A percentile compares a stretch with the other conserved stretches of the same genome.
Conservation (phyloP, 2,329 filamentous ascomycete genomes). For the Emergomyces orientalis region DNA sequence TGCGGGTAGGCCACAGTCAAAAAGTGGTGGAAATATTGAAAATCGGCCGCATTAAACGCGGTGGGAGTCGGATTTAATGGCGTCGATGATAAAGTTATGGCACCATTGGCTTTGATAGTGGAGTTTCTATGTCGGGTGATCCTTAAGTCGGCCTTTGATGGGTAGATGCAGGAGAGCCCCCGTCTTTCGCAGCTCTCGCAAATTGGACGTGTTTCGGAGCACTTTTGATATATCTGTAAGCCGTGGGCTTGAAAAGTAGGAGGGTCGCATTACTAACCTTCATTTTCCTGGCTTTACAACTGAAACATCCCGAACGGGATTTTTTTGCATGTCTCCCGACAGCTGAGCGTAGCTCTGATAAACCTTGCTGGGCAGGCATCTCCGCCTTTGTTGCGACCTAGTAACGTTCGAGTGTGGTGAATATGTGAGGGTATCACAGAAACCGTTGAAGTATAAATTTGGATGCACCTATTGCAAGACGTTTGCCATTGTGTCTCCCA, state of each 20-base stretch:
- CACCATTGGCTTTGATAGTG: not conserved
- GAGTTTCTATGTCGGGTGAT: not conserved
- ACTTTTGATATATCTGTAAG: not conserved
- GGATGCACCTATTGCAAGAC: not conserved
- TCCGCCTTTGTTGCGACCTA: not conserved
- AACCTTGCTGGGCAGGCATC: not conserved
- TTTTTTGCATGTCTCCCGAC: constrained; percentile 19
- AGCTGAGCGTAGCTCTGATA: not conserved
- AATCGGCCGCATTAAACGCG: constrained; percentile 35
- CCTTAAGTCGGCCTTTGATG: not conserved
- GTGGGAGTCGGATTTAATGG: constrained; percentile 9
- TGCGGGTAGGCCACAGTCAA: constrained; percentile 48
- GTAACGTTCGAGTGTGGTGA: not conserved
- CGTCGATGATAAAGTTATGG: not conserved
- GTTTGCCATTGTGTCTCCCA: not conserved
- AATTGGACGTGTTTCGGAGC: not conserved
- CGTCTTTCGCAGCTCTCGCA: not conserved
- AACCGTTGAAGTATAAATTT: not conserved
- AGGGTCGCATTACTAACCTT: constrained; percentile 31
- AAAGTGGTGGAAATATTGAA: constrained; percentile 47
- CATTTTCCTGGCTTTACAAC: constrained; percentile 36
- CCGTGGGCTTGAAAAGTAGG: not conserved
- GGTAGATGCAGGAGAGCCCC: not conserved
- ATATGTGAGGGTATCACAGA: no score
- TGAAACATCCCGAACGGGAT: constrained; percentile 30